A percentile compares a stretch with the other conserved stretches of the same genome.
Conservation (phyloP, 192 early-diverging fungal genomes). For the Backusella sp. region DNA sequence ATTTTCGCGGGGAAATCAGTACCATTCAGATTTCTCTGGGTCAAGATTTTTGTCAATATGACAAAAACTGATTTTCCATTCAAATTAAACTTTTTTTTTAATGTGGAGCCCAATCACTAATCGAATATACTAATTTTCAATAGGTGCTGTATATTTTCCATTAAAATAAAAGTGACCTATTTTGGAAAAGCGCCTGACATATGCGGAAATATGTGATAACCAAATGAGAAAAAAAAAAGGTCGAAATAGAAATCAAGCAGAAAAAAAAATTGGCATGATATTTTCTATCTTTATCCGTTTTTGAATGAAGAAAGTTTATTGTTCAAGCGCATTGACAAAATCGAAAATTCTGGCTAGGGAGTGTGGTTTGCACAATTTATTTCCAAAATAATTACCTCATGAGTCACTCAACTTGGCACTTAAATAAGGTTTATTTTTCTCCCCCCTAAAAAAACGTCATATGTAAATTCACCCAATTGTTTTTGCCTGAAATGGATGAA, state of each 20-base stretch:
- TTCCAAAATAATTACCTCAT: not conserved
- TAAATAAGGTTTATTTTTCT: not conserved
- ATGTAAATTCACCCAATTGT: not conserved
- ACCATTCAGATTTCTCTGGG: not conserved
- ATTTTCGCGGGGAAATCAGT: not conserved
- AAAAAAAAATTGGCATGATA: not conserved
- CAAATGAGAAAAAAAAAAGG: not conserved
- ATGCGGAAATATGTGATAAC: not conserved
- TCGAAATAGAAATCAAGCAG: not conserved
- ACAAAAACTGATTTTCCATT: slow-evolving; percentile 5
- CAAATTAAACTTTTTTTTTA: not conserved
- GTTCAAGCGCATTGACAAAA: not conserved
- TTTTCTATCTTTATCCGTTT: not conserved
- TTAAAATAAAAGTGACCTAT: not conserved
- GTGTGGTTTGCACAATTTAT: not conserved
- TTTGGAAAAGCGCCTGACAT: not conserved
- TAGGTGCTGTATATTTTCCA: not conserved
- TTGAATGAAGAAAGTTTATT: not conserved
- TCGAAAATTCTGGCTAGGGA: not conserved
- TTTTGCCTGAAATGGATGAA: slow-evolving; percentile 1
- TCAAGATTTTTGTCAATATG: not conserved
- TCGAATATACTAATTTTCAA: not conserved
- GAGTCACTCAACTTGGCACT: not conserved
- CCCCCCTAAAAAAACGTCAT: not conserved
- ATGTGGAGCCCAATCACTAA: not conserved